Conservation (phyloP, 371 early-diverging fungal species). For the Actinomucor elegans region DNA sequence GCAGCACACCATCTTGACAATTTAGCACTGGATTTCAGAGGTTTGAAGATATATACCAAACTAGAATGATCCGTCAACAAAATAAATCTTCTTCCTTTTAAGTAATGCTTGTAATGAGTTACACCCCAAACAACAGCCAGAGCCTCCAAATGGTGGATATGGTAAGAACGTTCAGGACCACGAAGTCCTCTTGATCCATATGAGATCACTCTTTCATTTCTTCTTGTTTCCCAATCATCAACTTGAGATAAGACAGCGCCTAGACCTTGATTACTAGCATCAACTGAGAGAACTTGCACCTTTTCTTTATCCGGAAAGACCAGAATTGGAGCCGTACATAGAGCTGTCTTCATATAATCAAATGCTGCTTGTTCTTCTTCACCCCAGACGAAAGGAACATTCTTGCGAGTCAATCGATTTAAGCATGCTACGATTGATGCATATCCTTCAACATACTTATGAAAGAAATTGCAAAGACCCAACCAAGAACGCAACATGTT, state of each 20-base stretch:
- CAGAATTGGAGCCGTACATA: slow-evolving; percentile 20
- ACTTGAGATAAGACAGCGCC: slow-evolving; percentile 37
- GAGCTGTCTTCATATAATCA: neutral
- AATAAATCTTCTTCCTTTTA: slow-evolving; percentile 25
- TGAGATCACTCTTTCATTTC: slow-evolving; percentile 18
- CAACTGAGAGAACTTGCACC: slow-evolving; percentile 28
- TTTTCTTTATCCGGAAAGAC: slow-evolving; percentile 22
- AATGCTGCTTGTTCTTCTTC: slow-evolving; percentile 23
- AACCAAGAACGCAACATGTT: slow-evolving; percentile 26
- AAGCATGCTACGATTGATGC: slow-evolving; percentile 11
- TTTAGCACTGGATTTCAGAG: neutral
- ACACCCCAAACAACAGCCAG: slow-evolving; percentile 34
- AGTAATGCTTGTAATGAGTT: slow-evolving; percentile 29
- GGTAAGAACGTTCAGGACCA: slow-evolving; percentile 12
- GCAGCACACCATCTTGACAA: neutral
- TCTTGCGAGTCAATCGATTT: neutral
- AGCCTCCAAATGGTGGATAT: neutral
- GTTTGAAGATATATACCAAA: neutral
- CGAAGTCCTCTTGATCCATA: slow-evolving; percentile 17
- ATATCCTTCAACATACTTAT: slow-evolving; percentile 31
- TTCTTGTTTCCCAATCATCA: slow-evolving; percentile 22
- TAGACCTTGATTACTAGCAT: slow-evolving; percentile 33
- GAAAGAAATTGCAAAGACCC: slow-evolving; percentile 31
- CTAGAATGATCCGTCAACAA: slow-evolving; percentile 35
- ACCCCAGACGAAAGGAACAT: slow-evolving; percentile 15